These are phyloP conservation scores for Syzygium oleosum DNA, from an alignment of 345 rosid genomes.

Conservation along the genomic window DNA sequence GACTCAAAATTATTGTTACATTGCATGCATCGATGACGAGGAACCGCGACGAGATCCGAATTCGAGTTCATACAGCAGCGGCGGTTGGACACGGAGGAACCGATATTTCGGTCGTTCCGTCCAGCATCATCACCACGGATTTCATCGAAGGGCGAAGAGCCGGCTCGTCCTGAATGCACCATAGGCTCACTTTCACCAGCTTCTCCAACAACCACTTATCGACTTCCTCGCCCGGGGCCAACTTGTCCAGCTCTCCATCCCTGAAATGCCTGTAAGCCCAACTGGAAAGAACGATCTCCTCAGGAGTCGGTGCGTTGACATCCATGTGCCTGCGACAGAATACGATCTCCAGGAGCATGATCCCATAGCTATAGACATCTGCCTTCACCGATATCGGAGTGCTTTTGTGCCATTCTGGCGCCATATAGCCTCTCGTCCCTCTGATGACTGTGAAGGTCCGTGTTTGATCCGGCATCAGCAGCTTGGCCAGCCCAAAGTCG, in stretches of 20 bases:
- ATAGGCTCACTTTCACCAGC: not conserved
- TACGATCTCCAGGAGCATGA: not conserved
- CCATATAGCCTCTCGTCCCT: not conserved
- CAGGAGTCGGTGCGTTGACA: not conserved
- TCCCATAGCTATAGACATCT: not conserved
- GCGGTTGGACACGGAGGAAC: not conserved
- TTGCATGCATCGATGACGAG: not conserved
- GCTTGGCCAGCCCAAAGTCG: not conserved
- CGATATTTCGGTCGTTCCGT: not conserved
- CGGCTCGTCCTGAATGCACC: not conserved
- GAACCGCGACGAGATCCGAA: accelerated
- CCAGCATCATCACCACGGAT: not conserved
- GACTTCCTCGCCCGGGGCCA: not conserved
- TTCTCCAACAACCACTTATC: not conserved
- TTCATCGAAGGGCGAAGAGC: not conserved
- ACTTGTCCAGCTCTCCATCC: not conserved
- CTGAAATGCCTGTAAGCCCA: not conserved
- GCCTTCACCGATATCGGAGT: not conserved
- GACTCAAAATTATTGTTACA: not conserved
- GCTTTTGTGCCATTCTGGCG: not conserved
- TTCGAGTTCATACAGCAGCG: accelerated
- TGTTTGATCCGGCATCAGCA: not conserved
- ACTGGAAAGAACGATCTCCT: not conserved
- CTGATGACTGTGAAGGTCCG: not conserved
- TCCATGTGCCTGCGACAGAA: not conserved